Evolutionary conservation across 2,329 filamentous ascomycete genomes (phyloP).

Genomic region (Helotiales sp.): DNA sequence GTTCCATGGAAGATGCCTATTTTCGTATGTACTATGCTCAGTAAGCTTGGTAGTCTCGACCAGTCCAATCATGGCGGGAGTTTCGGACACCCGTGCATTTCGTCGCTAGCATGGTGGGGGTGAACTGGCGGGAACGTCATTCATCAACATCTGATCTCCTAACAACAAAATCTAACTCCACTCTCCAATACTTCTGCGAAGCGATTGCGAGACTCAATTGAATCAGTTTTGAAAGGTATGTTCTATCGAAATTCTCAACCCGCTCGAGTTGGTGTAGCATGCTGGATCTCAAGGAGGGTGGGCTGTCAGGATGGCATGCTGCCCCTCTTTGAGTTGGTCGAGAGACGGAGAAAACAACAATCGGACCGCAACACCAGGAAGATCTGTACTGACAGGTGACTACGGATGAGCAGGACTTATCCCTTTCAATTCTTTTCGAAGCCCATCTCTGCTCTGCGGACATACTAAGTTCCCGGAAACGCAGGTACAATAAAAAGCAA

Average conservation of each 20-base stretch:
- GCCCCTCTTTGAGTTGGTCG: background rate
- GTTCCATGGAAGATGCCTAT: background rate
- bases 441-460: background rate
- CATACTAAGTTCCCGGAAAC: constrained; percentile 11
- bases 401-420: constrained; percentile 1
- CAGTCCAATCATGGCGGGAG: background rate
- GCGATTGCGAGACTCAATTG: background rate
- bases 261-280: background rate
- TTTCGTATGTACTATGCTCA: constrained; percentile 22
- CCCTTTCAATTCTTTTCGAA: background rate
- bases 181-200: background rate
- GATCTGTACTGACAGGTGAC: constrained; percentile 16
- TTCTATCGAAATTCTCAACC: background rate
- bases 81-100: constrained; percentile 1
- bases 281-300: background rate
- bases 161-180: background rate
- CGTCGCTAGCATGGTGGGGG: constrained; percentile 25
- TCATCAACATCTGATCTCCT: constrained; percentile 1
- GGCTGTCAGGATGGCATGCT: background rate
- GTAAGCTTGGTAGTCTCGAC: constrained; percentile 16
- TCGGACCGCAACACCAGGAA: background rate
- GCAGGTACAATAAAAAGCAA: constrained; percentile 21
- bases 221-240: constrained; percentile 17
- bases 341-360: background rate
- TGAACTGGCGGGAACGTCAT: background rate